phyloP scores from a whole-genome alignment of 305 asterid species.

The Coffea humblotiana region DNA sequence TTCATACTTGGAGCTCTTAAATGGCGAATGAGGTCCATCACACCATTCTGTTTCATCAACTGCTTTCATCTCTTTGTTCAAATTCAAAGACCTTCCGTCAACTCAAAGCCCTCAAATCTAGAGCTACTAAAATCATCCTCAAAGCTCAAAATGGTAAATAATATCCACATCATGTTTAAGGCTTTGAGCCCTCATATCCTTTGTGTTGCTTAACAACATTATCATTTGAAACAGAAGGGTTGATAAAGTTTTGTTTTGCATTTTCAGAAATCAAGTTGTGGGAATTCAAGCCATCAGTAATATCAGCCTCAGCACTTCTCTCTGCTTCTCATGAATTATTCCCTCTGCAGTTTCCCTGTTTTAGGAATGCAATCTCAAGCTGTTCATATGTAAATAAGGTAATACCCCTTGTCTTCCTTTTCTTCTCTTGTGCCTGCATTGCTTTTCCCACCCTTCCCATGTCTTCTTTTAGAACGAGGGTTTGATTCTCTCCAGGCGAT shows the following conservation, averaged over 20 bases:
- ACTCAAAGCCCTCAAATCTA: conserved; percentile 41
- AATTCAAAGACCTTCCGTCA: conserved; percentile 35
- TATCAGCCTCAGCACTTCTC: conserved; percentile 68
- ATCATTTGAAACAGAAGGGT: background rate
- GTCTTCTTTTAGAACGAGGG: background rate
- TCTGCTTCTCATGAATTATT: conserved; percentile 41
- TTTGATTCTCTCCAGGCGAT: too few relatives aligned
- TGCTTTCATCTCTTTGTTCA: conserved; percentile 51
- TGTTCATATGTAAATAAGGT: conserved; percentile 36
- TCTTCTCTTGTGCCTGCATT: background rate
- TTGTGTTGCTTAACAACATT: background rate
- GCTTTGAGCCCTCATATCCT: background rate
- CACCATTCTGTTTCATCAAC: conserved; percentile 50
- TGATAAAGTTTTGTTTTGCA: background rate
- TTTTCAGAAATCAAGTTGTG: conserved; percentile 47
- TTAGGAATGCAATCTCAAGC: conserved; percentile 36
- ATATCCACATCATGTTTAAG: background rate
- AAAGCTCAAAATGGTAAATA: conserved; percentile 57
- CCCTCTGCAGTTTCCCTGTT: conserved; percentile 47
- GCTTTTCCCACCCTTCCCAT: background rate
- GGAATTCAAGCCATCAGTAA: conserved; percentile 57
- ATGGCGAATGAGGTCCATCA: conserved; percentile 76
- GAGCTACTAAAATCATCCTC: conserved; percentile 51
- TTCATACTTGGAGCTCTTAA: conserved; percentile 59
- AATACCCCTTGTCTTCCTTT: background rate